Percentiles rank a stretch among this genome's conserved stretches.
phyloP scores from a whole-genome alignment of 2,329 filamentous ascomycete species.

The Alternaria angustiovoidea region DNA sequence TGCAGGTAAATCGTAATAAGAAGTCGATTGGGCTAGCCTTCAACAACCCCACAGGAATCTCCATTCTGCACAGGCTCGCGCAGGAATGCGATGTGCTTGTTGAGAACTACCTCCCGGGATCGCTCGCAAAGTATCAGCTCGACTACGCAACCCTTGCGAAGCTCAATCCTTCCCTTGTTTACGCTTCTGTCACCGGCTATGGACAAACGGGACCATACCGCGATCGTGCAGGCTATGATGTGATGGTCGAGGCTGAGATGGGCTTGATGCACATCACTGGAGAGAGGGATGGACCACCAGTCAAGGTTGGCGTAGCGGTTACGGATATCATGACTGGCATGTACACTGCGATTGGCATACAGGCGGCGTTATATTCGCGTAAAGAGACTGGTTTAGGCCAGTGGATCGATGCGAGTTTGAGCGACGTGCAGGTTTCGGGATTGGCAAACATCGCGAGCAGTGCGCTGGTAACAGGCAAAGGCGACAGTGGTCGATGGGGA shows the following conservation, averaged over 20 bases:
- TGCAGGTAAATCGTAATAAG: constrained; percentile 93
- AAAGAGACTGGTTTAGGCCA: constrained; percentile 80
- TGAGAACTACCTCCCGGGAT: constrained; percentile 93
- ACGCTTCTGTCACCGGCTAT: constrained; percentile 95
- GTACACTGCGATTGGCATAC: constrained; percentile 92
- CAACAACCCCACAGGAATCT: constrained; percentile 79
- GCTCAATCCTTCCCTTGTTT: constrained; percentile 87
- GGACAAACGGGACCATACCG: constrained; percentile 93
- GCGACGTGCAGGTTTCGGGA: constrained; percentile 93
- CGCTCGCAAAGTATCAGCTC: constrained; percentile 85
- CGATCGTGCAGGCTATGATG: constrained; percentile 90
- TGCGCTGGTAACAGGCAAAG: constrained; percentile 83
- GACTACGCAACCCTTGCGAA: constrained; percentile 81
- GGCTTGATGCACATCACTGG: constrained; percentile 99
- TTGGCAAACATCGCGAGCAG: constrained; percentile 92
- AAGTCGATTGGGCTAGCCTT: constrained; percentile 93
- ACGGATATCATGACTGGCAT: constrained; percentile 94
- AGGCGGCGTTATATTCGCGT: constrained; percentile 85
- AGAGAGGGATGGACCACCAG: constrained; percentile 82
- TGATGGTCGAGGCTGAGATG: constrained; percentile 99
- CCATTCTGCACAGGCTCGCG: constrained; percentile 84
- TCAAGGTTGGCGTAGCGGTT: constrained; percentile 97
- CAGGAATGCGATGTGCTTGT: constrained; percentile 89
- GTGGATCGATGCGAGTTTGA: constrained; percentile 88
- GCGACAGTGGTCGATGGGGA: constrained; percentile 90